Percentiles rank a stretch among this genome's conserved stretches.
phyloP scores from a whole-genome alignment of 805 yeast genomes.

The Limtongozyma cylindracea region DNA sequence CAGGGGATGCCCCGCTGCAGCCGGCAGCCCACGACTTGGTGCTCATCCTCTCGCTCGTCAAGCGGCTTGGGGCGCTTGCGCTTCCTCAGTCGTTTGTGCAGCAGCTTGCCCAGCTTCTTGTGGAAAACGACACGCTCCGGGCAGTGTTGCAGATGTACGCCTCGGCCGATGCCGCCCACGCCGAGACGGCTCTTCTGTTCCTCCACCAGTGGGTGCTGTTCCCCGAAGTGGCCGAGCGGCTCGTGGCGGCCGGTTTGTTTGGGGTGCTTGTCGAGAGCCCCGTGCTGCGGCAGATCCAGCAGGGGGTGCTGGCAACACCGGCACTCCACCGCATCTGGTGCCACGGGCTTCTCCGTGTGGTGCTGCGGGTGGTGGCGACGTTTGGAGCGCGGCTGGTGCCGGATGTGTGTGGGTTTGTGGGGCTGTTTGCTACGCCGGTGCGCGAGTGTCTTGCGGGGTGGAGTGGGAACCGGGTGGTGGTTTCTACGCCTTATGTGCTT shows the following conservation, averaged over 20 bases:
- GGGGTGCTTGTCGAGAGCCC: slow-evolving; percentile 38
- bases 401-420: no score
- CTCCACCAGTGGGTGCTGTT: slow-evolving; percentile 42
- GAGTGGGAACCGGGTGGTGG: slow-evolving; percentile 42
- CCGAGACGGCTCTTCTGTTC: slow-evolving; percentile 44
- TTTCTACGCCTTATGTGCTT: slow-evolving; percentile 38
- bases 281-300: slow-evolving; percentile 36
- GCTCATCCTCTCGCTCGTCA: no score
- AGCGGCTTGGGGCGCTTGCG: no score
- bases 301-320: slow-evolving; percentile 33
- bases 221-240: slow-evolving; percentile 22
- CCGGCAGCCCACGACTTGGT: no score
- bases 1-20: no score
- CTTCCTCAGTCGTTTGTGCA: no score
- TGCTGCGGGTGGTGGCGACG: slow-evolving; percentile 33
- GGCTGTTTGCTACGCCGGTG: no score
- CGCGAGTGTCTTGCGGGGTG: slow-evolving; percentile 38
- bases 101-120: no score
- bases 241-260: slow-evolving; percentile 5
- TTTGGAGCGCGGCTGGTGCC: slow-evolving; percentile 30
- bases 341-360: slow-evolving; percentile 53
- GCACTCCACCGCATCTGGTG: slow-evolving; percentile 62
- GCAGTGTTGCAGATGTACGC: slow-evolving; percentile 41
- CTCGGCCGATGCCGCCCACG: slow-evolving; percentile 39
- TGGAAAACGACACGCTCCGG: no score